Evolutionary conservation across 164 flowering plant species (phyloP).

Genomic region (Magnolia sinica): DNA sequence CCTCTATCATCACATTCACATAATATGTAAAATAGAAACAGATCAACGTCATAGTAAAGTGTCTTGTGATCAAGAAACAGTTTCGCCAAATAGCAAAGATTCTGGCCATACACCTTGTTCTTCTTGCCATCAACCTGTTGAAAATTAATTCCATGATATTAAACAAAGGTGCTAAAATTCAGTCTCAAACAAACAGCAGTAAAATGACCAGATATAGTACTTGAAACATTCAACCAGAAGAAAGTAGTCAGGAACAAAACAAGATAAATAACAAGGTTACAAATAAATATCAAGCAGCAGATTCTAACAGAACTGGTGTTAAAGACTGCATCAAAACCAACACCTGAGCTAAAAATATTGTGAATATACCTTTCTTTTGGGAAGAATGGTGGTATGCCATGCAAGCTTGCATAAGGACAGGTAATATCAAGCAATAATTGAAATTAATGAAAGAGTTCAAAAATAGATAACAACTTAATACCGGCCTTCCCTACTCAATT

Average conservation of each 20-base stretch:
- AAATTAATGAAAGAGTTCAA: neutral
- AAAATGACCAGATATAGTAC: neutral
- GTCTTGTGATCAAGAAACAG: constrained; percentile 98
- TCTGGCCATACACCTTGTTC: constrained; percentile 98
- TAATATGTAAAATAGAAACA: constrained; percentile 82
- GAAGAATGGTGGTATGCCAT: neutral
- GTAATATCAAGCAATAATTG: neutral
- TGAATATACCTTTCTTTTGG: neutral
- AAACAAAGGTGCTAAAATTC: constrained; percentile 1
- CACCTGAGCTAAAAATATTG: too few relatives aligned
- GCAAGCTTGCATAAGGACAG: neutral
- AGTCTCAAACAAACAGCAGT: neutral
- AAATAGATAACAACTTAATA: neutral
- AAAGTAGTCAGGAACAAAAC: neutral
- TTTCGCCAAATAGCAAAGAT: constrained; percentile 92
- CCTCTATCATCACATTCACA: constrained; percentile 99
- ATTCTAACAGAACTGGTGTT: neutral
- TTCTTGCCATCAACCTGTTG: constrained; percentile 97
- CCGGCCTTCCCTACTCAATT: neutral
- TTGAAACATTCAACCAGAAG: neutral
- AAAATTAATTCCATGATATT: constrained; percentile 5
- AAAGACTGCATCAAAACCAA: constrained; percentile 1
- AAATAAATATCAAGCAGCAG: neutral
- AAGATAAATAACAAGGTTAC: too few relatives aligned
- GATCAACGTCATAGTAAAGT: constrained; percentile 96